Evolutionary conservation across 2,329 filamentous ascomycete genomes (phyloP), one percentile per base, ranked within the genome.

Genomic region (Xylaria arbuscula): DNA sequence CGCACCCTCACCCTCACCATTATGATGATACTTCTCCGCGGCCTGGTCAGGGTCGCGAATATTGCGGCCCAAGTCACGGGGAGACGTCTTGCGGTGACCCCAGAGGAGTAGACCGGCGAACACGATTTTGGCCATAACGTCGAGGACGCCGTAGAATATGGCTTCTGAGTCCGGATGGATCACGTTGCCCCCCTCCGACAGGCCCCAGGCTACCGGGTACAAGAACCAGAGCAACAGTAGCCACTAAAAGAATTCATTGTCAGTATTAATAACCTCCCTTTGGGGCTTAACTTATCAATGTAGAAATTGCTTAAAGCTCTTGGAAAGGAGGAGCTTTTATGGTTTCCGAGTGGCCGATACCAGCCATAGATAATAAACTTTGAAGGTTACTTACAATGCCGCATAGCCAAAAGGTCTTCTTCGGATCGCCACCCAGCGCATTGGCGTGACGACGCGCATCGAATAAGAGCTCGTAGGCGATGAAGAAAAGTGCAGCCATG

Each of bases 71-170:
- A 92, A 80, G 15, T 82, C 79, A 5, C 82, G 79, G 10, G 88
- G 86, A 54, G 88, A 85, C 59, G 91, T 90, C 71, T 86, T 87
- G 55, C 87, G 83, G 77, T 91, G 89, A 0, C 88, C 88, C 80
- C 82, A 88, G 58, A 92, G 80, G 0, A 92, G 82, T 0, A 91
- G 75, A 13, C 83, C 81, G 17, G 88, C 87, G 71, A 92, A 92
- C 9, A 86, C 81, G 0, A 88, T 88, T 80, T 92, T 92, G 7
- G 89, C 85, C 2, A 91, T 68, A 5, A 92, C 78, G 68, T 92
- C 90, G 0, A 93, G 82, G 2, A 92, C 80, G 50, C 89, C 89
- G 75, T 92, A 93, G 76, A 92, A 91, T 67, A 91, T 80, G 11
- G 88, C 88, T 75, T 92, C 90, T 0, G 86, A 87, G 74, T 92